A percentile compares a stretch with the other conserved stretches of the same genome.
Conservation (phyloP, 257 asterid species). For the Eucommia ulmoides region DNA sequence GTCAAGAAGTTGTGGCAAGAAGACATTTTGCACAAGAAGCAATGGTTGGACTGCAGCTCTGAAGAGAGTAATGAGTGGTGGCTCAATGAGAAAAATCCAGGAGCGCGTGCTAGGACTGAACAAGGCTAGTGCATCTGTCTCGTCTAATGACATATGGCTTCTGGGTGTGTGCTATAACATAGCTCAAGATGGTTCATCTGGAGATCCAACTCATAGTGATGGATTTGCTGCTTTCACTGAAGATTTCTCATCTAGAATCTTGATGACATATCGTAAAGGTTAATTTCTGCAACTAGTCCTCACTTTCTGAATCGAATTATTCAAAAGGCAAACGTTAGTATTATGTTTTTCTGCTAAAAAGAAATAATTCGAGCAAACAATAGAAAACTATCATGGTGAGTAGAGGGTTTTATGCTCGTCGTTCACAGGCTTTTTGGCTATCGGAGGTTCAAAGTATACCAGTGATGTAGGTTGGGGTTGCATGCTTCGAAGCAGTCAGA, state of each 20-base stretch:
- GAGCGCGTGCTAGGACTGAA: constrained; percentile 32
- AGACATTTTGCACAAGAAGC: constrained; percentile 16
- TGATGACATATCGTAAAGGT: constrained; percentile 92
- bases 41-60: constrained; percentile 59
- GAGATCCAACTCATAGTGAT: constrained; percentile 73
- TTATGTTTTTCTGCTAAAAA: no score
- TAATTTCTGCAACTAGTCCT: background rate
- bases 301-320: background rate
- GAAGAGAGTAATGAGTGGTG: constrained; percentile 69
- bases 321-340: no score
- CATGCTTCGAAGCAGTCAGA: constrained; percentile 98
- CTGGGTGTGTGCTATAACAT: constrained; percentile 74
- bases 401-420: background rate
- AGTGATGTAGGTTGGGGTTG: constrained; percentile 97
- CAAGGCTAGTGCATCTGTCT: constrained; percentile 32
- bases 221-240: constrained; percentile 80
- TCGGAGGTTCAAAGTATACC: constrained; percentile 65
- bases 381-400: background rate
- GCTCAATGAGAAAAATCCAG: constrained; percentile 63
- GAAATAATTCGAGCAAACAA: background rate
- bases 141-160: constrained; percentile 82
- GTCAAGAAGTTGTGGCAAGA: constrained; percentile 13
- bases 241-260: constrained; percentile 82
- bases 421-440: constrained; percentile 58
- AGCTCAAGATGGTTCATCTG: constrained; percentile 39